phyloP scores from a whole-genome alignment of 2,329 filamentous ascomycete genomes.

The Pyrenochaeta sp. region DNA sequence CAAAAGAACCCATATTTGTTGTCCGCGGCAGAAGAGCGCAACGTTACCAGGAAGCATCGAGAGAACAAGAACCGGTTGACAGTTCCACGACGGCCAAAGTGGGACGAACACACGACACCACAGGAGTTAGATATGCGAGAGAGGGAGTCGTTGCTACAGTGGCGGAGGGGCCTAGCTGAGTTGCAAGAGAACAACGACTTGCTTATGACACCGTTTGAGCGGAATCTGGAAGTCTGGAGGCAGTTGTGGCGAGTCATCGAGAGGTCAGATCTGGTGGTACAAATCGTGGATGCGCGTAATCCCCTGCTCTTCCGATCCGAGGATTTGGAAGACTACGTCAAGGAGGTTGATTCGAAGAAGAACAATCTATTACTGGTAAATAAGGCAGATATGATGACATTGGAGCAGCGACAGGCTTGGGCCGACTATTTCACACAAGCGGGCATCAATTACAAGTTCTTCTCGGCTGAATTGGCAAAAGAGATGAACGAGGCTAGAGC shows the following conservation, averaged over 20 bases:
- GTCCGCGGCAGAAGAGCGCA: constrained; percentile 82
- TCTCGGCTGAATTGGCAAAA: constrained; percentile 91
- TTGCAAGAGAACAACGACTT: constrained; percentile 93
- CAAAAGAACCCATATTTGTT: constrained; percentile 95
- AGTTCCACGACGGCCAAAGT: constrained; percentile 87
- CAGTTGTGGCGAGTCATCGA: constrained; percentile 99
- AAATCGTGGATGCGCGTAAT: constrained; percentile 97
- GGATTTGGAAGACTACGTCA: constrained; percentile 92
- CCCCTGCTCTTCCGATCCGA: constrained; percentile 93
- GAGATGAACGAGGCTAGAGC: constrained; percentile 81
- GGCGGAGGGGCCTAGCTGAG: constrained; percentile 90
- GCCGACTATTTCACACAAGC: constrained; percentile 83
- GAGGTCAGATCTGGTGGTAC: constrained; percentile 91
- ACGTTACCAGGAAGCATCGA: constrained; percentile 80
- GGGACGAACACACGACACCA: constrained; percentile 86
- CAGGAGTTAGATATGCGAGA: constrained; percentile 82
- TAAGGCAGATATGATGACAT: constrained; percentile 99
- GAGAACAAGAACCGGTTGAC: constrained; percentile 81
- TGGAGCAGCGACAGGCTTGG: constrained; percentile 82
- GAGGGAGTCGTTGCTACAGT: constrained; percentile 81
- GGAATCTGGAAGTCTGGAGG: constrained; percentile 97
- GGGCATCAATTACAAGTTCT: constrained; percentile 91
- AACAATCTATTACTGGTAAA: constrained; percentile 93
- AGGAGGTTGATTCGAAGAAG: constrained; percentile 87
- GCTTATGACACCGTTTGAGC: constrained; percentile 96